A percentile compares a stretch with the other conserved stretches of the same genome.
phyloP scores from a whole-genome alignment of 495 filamentous ascomycete genomes.

The Aspergillus biplanus region DNA sequence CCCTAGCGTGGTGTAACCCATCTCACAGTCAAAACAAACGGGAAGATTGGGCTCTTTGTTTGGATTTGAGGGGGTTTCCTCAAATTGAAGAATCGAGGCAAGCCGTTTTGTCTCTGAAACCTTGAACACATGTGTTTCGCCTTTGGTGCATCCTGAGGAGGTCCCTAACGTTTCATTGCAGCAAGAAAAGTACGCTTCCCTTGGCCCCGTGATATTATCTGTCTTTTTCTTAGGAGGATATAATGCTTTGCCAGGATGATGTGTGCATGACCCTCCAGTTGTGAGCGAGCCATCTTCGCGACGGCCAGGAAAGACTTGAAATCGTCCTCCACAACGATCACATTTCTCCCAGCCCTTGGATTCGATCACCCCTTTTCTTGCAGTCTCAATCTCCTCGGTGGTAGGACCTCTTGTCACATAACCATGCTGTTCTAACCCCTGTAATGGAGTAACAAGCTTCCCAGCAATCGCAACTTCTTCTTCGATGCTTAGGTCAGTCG shows the following conservation, averaged over 20 bases:
- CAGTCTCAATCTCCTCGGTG: constrained; percentile 60
- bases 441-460: constrained; percentile 61
- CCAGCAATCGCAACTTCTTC: constrained; percentile 71
- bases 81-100: constrained; percentile 77
- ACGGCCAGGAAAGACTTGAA: constrained; percentile 91
- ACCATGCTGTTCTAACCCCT: constrained; percentile 64
- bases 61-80: constrained; percentile 68
- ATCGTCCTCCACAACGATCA: constrained; percentile 81
- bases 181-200: constrained; percentile 70
- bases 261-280: constrained; percentile 72
- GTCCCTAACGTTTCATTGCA: constrained; percentile 73
- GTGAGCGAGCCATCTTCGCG: constrained; percentile 80
- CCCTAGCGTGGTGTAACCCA: constrained; percentile 89
- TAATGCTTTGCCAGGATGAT: constrained; percentile 72
- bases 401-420: constrained; percentile 73
- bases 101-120: constrained; percentile 73
- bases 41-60: constrained; percentile 43
- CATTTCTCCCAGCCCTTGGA: constrained; percentile 82
- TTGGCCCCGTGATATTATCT: constrained; percentile 46
- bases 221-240: constrained; percentile 53
- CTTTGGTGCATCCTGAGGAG: constrained; percentile 70
- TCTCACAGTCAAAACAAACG: constrained; percentile 93
- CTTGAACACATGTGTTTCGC: constrained; percentile 84
- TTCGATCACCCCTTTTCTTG: constrained; percentile 64
- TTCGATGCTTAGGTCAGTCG: constrained; percentile 65